Conservation (phyloP, 805 yeast species). For the Candida takata region DNA sequence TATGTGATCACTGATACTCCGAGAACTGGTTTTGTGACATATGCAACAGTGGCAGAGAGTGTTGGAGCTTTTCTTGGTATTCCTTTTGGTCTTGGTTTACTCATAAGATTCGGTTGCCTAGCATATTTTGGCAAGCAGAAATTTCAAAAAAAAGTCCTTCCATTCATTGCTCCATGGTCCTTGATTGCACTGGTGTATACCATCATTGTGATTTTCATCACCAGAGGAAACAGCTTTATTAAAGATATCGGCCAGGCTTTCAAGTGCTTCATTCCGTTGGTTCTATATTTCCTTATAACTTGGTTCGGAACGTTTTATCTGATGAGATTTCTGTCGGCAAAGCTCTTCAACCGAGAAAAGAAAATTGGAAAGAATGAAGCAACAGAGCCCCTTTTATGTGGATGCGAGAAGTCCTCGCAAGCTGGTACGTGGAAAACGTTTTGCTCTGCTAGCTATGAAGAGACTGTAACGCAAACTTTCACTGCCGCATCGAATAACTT, state of each 20-base stretch:
- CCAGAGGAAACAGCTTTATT: constrained; percentile 41
- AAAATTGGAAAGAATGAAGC: constrained; percentile 1
- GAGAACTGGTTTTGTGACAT: constrained; percentile 9
- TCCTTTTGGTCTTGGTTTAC: constrained; percentile 40
- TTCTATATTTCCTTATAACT: constrained; percentile 38
- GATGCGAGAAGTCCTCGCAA: constrained; percentile 30
- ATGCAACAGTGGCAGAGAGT: constrained; percentile 34
- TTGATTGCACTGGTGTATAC: constrained; percentile 46
- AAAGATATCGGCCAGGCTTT: constrained; percentile 42
- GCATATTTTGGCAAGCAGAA: constrained; percentile 11
- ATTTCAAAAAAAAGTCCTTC: constrained; percentile 31
- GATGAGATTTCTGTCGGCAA: constrained; percentile 26
- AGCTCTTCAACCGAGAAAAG: constrained; percentile 3
- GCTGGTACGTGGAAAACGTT: not conserved
- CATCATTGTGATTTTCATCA: constrained; percentile 43
- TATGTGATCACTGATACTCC: constrained; percentile 29
- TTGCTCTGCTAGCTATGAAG: constrained; percentile 35
- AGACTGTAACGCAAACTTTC: constrained; percentile 43
- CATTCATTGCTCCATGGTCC: constrained; percentile 42
- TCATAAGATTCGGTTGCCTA: constrained; percentile 29
- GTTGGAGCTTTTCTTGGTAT: constrained; percentile 49
- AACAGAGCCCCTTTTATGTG: constrained; percentile 24
- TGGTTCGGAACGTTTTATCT: constrained; percentile 40
- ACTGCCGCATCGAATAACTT: constrained; percentile 55
- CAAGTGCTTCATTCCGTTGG: constrained; percentile 43